Base-by-base conservation (phyloP, 2,329 filamentous ascomycete species). In the Penicillium sp. region DNA sequence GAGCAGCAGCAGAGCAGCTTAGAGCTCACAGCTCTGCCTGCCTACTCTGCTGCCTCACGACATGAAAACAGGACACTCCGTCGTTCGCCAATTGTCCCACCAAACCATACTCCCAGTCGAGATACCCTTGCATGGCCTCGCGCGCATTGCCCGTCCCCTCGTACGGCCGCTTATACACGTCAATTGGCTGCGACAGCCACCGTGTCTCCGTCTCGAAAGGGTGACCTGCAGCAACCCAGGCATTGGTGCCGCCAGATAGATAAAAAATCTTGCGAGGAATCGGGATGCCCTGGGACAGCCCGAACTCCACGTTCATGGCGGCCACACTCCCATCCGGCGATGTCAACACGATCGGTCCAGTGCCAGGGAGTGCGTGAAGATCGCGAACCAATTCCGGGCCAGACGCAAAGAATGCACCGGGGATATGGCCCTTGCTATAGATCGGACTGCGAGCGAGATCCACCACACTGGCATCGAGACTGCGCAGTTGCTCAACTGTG, bases 61-160 rank as follows among this genome's bases (percentile, higher is more conserved):
- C 66, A 18, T 56, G 66, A 21, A 69, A 69, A 18, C 60, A 7
- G n/a, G 65, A 58, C 2, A 69, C 54, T 5, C 67, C 66, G 43
- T 69, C 67, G 34, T 69, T 72, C 19, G 40, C 70, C 52, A 56
- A 28, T 18, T 68, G 66, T 5, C 63, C 68, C 0, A 70, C 61
- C 46, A 70, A 61, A n/a, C 65, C 65, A 59, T 70, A 67, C 45
- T 71, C 67, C 68, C 68, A 71, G 43, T 70, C 68, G n/a, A 71
- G 62, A 50, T 71, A 71, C 3, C 52, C 65, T 39, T 68, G 64
- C 68, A 71, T 71, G 40, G 65, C 61, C 46, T 70, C 61, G 16
- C 60, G 51, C 7, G 62, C 61, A 16, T 69, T 69, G 21, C 58
- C 62, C 2, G 66, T 69, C 2, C 68, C 68, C 55, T 71, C 68